Conservation (phyloP, 108 stramenopile genomes). For the Aurantiochytrium sp. region DNA sequence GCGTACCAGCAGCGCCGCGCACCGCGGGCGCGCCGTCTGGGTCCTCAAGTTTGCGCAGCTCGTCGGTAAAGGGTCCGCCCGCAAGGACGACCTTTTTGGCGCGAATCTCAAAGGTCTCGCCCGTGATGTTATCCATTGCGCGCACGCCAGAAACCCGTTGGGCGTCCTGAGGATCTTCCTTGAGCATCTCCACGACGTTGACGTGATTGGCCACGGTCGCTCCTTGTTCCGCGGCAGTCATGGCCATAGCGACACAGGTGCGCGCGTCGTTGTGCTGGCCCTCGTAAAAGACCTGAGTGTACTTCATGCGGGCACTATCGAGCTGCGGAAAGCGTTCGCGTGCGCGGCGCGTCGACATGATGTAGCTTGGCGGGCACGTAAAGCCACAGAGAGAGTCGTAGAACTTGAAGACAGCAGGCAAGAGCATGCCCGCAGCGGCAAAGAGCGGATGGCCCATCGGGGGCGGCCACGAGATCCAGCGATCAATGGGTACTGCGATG, state of each 20-base stretch:
- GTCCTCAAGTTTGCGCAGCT: conserved; percentile 65
- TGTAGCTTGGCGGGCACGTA: conserved; percentile 26
- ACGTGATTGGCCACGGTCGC: conserved; percentile 84
- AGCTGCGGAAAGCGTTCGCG: conserved; percentile 56
- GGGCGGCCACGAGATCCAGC: conserved; percentile 67
- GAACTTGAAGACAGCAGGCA: conserved; percentile 41
- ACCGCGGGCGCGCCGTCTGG: conserved; percentile 10
- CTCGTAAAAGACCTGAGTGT: conserved; percentile 79
- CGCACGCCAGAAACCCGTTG: conserved; percentile 56
- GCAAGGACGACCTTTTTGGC: conserved; percentile 84
- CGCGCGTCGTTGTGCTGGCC: conserved; percentile 94
- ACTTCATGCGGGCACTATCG: conserved; percentile 28
- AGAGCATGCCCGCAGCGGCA: conserved; percentile 47
- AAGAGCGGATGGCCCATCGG: conserved; percentile 73
- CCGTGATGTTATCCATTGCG: conserved; percentile 68
- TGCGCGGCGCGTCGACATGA: conserved; percentile 33
- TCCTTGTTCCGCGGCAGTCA: conserved; percentile 88
- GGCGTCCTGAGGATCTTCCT: conserved; percentile 32
- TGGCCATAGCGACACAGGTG: conserved; percentile 81
- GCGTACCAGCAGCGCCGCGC: conserved; percentile 68
- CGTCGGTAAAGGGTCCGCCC: conserved; percentile 95
- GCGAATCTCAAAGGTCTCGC: conserved; percentile 58
- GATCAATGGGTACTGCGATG: conserved; percentile 42
- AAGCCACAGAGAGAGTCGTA: conserved; percentile 48
- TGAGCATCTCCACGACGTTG: conserved; percentile 45